These are phyloP conservation scores for Umbelopsis ramanniana DNA, from an alignment of 192 early-diverging fungal species.

Conservation along the genomic window DNA sequence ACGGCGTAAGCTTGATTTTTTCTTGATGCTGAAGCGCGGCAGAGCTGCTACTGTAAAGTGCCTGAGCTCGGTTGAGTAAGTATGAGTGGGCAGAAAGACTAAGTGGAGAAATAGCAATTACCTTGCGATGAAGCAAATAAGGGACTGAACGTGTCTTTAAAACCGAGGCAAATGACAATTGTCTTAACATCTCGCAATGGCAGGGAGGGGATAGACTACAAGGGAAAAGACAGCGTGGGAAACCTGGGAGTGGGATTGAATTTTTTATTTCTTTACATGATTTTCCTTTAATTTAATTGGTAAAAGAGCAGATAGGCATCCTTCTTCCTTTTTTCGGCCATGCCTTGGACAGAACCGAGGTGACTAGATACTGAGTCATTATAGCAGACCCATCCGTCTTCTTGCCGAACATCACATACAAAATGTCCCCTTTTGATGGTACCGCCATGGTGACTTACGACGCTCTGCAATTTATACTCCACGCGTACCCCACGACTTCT, in stretches of 20 bases:
- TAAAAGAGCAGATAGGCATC: constrained; percentile 16
- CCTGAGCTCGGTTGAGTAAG: not conserved
- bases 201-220: not conserved
- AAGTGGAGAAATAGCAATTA: not conserved
- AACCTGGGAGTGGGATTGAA: not conserved
- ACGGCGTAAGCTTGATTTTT: constrained; percentile 7
- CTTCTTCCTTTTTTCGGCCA: constrained; percentile 4
- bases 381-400: constrained; percentile 23
- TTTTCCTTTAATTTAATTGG: constrained; percentile 1
- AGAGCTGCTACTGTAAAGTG: not conserved
- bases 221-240: constrained; percentile 11
- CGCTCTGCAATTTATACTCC: constrained; percentile 13
- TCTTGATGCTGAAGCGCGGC: not conserved
- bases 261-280: no score
- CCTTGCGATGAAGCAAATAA: constrained; percentile 9
- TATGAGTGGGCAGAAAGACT: not conserved
- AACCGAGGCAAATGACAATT: not conserved
- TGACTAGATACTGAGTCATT: constrained; percentile 9
- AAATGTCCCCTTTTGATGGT: constrained; percentile 15
- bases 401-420: constrained; percentile 1
- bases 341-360: not conserved
- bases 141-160: not conserved
- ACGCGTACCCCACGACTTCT: not conserved
- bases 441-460: constrained; percentile 10
- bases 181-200: constrained; percentile 5